Evolutionary conservation across 192 early-diverging fungal species (phyloP).

Genomic region (Umbelopsis isabellina): DNA sequence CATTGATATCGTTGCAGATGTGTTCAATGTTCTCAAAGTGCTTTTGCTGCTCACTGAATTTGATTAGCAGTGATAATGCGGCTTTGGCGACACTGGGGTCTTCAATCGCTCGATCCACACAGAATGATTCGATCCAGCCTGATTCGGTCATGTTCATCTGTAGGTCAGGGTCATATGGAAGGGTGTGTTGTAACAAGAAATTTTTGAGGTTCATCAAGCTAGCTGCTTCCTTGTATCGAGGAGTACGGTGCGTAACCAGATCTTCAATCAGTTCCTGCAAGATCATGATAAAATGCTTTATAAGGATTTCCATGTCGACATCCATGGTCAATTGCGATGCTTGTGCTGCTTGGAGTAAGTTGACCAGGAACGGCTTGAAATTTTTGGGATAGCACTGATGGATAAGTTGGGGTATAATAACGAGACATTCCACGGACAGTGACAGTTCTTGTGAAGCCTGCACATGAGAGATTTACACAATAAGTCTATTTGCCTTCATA

Average conservation of each 20-base stretch:
- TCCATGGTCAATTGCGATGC: background rate
- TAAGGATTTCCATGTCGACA: background rate
- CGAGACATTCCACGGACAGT: background rate
- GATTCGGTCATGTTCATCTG: constrained; percentile 34
- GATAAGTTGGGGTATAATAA: background rate
- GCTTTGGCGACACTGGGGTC: constrained; percentile 44
- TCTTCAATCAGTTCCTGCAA: constrained; percentile 16
- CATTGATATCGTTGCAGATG: constrained; percentile 38
- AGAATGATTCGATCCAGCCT: constrained; percentile 45
- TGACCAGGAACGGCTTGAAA: background rate
- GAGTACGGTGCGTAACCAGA: constrained; percentile 33
- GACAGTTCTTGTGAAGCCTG: background rate
- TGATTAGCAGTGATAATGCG: constrained; percentile 43
- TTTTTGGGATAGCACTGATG: background rate
- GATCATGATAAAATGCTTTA: constrained; percentile 1
- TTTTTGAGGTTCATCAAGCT: constrained; percentile 42
- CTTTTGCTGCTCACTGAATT: constrained; percentile 37
- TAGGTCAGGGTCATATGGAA: constrained; percentile 16
- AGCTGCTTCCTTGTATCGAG: constrained; percentile 51
- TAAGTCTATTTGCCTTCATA: no score
- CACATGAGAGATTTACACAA: no score
- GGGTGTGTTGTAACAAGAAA: constrained; percentile 41
- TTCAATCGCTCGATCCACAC: constrained; percentile 48
- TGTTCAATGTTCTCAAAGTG: constrained; percentile 33
- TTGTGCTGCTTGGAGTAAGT: constrained; percentile 12